Evolutionary conservation across 345 rosid genomes (phyloP), one percentile per base, ranked within the genome.

Genomic region (Pelargonium nanum): DNA sequence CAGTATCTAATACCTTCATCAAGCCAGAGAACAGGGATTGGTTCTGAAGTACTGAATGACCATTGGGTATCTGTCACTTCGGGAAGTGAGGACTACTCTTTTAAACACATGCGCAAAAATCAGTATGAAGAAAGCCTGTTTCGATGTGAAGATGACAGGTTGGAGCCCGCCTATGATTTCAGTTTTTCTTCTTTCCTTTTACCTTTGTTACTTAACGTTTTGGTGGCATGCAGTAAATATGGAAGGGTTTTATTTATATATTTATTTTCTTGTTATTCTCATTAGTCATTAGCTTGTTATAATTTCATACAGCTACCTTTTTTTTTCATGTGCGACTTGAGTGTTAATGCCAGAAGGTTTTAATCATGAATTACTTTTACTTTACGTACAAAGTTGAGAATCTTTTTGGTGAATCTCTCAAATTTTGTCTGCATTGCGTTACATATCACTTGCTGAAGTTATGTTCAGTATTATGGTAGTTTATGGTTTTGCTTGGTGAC

Each of bases 41-140:
- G 88, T 65, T 77, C 73, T 72, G 81, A 78, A 73, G 96, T 93
- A 55, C 82, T 93, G 72, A 93, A 93, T 79, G 96, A 93, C 68
- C 80, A 85, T 77, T 93, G 97, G 99, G 97, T 89, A 56, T 89
- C 99, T 26, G 96, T 93, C 51, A 89, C 99, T 66, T 93, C 97
- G 62, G 99, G 99, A 69, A 93, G 99, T 81, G 99, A 89, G 77
- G 99, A 93, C 77, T 93, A 93, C 85, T 89, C 99, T 54, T 93
- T 93, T 61, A 93, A 89, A 70, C 99, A 93, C 77, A 89, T 89
- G 99, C 90, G 96, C 55, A 93, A 89, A 80, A 93, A 93, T 72
- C 99, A 89, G 72, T 93, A 93, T 67, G 99, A 89, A 80, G 99
- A 93, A 77, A 87, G 94, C 76, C 78, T 93, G 61, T 93, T 93